These are phyloP conservation scores for Vaccinium myrtillus DNA, from an alignment of 148 eudicot genomes.

Conservation along the genomic window DNA sequence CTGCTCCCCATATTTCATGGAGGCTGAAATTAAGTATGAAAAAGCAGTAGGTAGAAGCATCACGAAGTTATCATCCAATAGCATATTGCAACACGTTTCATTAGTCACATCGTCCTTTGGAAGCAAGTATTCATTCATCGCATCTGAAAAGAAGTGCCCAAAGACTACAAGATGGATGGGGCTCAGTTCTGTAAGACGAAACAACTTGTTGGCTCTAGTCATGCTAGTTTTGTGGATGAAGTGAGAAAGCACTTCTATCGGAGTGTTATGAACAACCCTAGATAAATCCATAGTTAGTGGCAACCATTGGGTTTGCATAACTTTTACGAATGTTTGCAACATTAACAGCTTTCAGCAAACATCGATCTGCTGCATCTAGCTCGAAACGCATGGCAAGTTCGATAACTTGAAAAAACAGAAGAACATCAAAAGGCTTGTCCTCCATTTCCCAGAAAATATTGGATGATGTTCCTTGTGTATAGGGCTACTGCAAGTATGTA, in stretches of 20 bases:
- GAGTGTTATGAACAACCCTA: conserved; percentile 56
- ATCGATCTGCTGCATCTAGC: conserved; percentile 55
- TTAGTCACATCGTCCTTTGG: conserved; percentile 17
- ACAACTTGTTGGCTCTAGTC: conserved; percentile 58
- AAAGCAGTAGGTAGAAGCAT: conserved; percentile 74
- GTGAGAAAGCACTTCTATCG: conserved; percentile 48
- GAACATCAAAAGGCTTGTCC: conserved; percentile 33
- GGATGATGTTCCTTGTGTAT: conserved; percentile 14
- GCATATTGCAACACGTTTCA: conserved; percentile 22
- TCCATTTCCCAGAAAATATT: conserved; percentile 34
- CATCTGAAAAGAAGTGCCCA: conserved; percentile 51
- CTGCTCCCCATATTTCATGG: conserved; percentile 35
- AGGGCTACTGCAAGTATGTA: conserved; percentile 33
- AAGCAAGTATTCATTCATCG: conserved; percentile 33
- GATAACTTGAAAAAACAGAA: conserved; percentile 46
- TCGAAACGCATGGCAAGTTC: conserved; percentile 42
- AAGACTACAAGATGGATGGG: conserved; percentile 68
- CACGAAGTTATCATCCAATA: conserved; percentile 54
- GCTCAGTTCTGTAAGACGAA: conserved; percentile 55
- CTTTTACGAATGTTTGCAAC: conserved; percentile 34
- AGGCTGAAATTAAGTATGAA: conserved; percentile 43
- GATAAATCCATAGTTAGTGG: conserved; percentile 46
- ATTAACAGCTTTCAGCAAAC: conserved; percentile 72
- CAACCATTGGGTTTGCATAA: conserved; percentile 31
- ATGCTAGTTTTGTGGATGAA: conserved; percentile 45